Base-by-base conservation (phyloP, 1,139 yeast genomes). In the Suhomyces coccinellae region DNA sequence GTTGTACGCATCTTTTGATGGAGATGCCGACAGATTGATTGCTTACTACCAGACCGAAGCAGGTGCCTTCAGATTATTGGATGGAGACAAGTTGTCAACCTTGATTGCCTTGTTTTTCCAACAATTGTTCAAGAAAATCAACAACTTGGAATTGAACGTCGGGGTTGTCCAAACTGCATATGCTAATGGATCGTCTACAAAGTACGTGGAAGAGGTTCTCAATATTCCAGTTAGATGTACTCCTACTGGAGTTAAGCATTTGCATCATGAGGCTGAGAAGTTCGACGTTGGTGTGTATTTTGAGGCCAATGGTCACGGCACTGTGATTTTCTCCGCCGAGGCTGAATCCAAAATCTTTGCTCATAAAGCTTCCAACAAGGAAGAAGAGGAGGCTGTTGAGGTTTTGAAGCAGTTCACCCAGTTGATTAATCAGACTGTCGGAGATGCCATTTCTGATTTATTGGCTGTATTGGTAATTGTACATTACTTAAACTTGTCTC, bases 261-360 rank as follows among this genome's bases (percentile, higher is more conserved):
- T 95, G 53, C 99, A 95, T 62, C 96, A 87, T 57, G 89, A 82
- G 57, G 96, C 96, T 1, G 82, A 80, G 50, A 77, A 82, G 44
- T 93, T 80, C 60, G 98, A 90, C 59, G 77, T 93, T 52, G 99
- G 99, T 20, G 83, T 93, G 17, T 93, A 95, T 66, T 93, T 93
- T 58, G 99, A 93, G 71, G 99, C 99, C 43, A 93, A 93, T 61
- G 99, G 99, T n/a, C 99, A 93, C 59, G 99, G 99, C 12, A 95
- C 99, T 0, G 96, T 93, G 4, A 71, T 90, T 16, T 95, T 93
- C 61, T 80, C 87, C 6, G 75, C 79, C 0, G 75, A 76, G 15
- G 88, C 78, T 45, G 78, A 73, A 52, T 63, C 58, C 30, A 57
- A 62, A 34, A 62, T 67, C 22, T 63, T 65, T 41, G 56, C 50